Conservation (phyloP, 768 basidiomycete species). For the Lactifluus subvellereus region DNA sequence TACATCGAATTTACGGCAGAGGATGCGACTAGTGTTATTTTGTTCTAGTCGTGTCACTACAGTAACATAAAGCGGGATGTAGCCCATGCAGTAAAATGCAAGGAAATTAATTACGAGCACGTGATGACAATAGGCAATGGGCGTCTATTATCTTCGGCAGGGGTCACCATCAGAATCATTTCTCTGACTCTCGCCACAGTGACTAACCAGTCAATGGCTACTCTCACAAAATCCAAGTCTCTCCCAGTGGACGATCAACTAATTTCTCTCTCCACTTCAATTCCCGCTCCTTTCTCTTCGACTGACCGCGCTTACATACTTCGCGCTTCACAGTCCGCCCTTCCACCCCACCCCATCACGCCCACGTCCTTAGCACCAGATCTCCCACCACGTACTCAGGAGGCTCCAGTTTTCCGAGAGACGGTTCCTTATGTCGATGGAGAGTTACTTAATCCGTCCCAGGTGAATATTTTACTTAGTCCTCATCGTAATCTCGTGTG, state of each 20-base stretch:
- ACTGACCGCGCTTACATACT: conserved; percentile 15
- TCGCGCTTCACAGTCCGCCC: background rate
- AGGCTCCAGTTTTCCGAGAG: background rate
- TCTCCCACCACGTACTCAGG: background rate
- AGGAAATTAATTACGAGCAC: too few relatives aligned
- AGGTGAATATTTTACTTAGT: background rate
- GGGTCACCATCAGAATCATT: background rate
- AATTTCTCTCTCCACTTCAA: conserved; percentile 6
- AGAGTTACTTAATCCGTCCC: background rate
- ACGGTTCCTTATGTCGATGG: background rate
- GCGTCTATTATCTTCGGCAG: too few relatives aligned
- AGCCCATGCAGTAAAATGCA: too few relatives aligned
- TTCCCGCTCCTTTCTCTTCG: conserved; percentile 22
- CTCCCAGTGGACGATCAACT: conserved; percentile 3
- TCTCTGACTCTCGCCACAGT: background rate
- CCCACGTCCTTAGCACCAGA: background rate
- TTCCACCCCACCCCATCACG: background rate
- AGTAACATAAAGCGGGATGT: too few relatives aligned
- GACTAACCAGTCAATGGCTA: conserved; percentile 12
- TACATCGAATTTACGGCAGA: background rate
- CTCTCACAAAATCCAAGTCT: conserved; percentile 17
- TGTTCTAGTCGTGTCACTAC: too few relatives aligned
- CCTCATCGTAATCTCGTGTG: background rate
- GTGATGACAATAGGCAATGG: too few relatives aligned
- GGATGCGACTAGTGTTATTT: too few relatives aligned